A percentile compares a stretch with the other conserved stretches of the same genome.
phyloP scores from a whole-genome alignment of 2,329 filamentous ascomycete genomes.

The Aspergillus fischeri region DNA sequence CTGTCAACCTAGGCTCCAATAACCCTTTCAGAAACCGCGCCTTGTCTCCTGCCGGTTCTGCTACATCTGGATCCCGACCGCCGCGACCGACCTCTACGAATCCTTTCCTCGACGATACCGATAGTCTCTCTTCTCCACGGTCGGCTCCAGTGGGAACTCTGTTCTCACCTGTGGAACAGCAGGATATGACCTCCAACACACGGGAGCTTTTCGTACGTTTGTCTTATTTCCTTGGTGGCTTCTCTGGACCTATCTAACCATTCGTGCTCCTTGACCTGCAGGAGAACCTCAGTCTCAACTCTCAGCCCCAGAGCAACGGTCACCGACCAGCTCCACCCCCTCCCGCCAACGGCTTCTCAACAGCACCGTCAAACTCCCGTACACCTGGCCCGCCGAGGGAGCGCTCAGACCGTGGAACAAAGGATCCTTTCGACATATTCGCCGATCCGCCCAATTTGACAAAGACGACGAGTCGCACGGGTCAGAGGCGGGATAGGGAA shows the following conservation, averaged over 20 bases:
- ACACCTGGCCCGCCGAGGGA: slow-evolving; percentile 19
- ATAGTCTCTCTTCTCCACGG: slow-evolving; percentile 31
- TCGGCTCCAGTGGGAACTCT: slow-evolving; percentile 29
- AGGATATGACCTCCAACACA: slow-evolving; percentile 45
- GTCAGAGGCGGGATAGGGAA: slow-evolving; percentile 34
- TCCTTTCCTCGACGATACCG: slow-evolving; percentile 55
- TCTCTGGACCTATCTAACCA: slow-evolving; percentile 1
- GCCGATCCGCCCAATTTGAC: slow-evolving; percentile 36
- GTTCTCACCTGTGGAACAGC: slow-evolving; percentile 31
- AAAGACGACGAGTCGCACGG: slow-evolving; percentile 22
- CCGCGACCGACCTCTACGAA: slow-evolving; percentile 56
- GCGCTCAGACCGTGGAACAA: slow-evolving; percentile 21
- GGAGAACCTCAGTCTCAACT: slow-evolving; percentile 39
- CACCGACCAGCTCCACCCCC: slow-evolving; percentile 32
- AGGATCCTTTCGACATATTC: slow-evolving; percentile 46
- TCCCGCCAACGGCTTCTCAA: slow-evolving; percentile 31
- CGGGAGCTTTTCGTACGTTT: slow-evolving; percentile 59
- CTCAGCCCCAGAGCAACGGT: slow-evolving; percentile 32
- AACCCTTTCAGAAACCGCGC: slow-evolving; percentile 50
- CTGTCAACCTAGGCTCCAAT: slow-evolving; percentile 42
- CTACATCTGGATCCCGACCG: slow-evolving; percentile 26
- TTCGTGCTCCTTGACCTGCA: slow-evolving; percentile 14
- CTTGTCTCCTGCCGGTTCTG: slow-evolving; percentile 34
- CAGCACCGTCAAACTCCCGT: slow-evolving; percentile 23
- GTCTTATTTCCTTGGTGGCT: not conserved